These are phyloP conservation scores for Wolfiporia cocos DNA, from an alignment of 1,284 basidiomycete species.

Conservation along the genomic window DNA sequence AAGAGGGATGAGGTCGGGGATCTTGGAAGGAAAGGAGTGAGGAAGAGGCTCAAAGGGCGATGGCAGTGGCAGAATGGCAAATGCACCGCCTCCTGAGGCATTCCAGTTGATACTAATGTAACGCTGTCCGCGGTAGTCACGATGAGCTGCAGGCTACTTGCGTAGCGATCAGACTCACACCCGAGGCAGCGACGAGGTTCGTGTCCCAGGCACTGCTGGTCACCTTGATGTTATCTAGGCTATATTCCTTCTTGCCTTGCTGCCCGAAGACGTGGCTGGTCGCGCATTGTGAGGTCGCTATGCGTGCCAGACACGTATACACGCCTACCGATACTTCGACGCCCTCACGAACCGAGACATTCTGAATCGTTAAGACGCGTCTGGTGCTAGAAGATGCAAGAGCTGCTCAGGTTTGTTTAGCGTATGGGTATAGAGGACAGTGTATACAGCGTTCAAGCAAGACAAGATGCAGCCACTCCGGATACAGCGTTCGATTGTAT, in stretches of 20 bases:
- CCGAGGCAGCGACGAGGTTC: slow-evolving; percentile 86
- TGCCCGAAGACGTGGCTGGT: slow-evolving; percentile 92
- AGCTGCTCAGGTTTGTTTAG: too few relatives aligned
- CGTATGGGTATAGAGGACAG: too few relatives aligned
- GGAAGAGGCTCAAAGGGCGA: slow-evolving; percentile 61
- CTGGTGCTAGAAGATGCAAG: too few relatives aligned
- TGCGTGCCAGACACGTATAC: slow-evolving; percentile 11
- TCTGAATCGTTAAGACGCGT: not conserved
- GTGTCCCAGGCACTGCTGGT: slow-evolving; percentile 95
- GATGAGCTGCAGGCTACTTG: slow-evolving; percentile 4
- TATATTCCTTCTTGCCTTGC: slow-evolving; percentile 76
- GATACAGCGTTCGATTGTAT: too few relatives aligned
- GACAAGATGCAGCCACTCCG: too few relatives aligned
- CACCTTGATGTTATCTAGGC: slow-evolving; percentile 89
- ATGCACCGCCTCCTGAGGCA: slow-evolving; percentile 92
- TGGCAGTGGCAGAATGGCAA: slow-evolving; percentile 84
- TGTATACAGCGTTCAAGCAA: too few relatives aligned
- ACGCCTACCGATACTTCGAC: slow-evolving; percentile 66
- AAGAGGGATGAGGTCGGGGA: slow-evolving; percentile 91
- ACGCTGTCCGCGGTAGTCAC: slow-evolving; percentile 37
- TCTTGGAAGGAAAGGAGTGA: slow-evolving; percentile 62
- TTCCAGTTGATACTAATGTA: slow-evolving; percentile 95
- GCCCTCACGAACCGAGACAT: slow-evolving; percentile 72
- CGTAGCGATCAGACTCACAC: slow-evolving; percentile 38
- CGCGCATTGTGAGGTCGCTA: slow-evolving; percentile 14